Percentiles rank a stretch among this genome's conserved stretches.
These are phyloP conservation scores for Hymenotorrendiella dingleyae DNA, from an alignment of 2,329 filamentous ascomycete species.

Conservation along the genomic window DNA sequence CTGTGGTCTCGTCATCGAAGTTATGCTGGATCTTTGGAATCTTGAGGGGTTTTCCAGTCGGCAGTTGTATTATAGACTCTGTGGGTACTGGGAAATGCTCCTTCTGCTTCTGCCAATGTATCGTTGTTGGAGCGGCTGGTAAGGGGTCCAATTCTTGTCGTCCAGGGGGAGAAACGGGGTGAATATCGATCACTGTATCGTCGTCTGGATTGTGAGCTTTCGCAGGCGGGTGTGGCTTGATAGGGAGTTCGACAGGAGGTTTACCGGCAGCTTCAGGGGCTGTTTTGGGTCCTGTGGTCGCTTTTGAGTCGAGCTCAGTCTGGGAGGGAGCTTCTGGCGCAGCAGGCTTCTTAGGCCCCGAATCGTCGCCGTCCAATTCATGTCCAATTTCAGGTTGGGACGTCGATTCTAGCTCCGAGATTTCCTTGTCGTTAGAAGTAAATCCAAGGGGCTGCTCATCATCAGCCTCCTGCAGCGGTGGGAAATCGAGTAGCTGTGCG, in stretches of 20 bases:
- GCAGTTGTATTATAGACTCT: slow-evolving; percentile 68
- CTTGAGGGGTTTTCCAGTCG: slow-evolving; percentile 60
- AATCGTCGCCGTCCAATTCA: too few species aligned
- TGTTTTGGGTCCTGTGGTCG: slow-evolving; percentile 1
- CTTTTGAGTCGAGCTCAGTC: not conserved
- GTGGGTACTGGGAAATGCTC: slow-evolving; percentile 74
- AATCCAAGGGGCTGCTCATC: not conserved
- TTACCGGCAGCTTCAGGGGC: slow-evolving; percentile 8
- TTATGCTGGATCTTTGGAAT: slow-evolving; percentile 73
- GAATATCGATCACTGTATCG: slow-evolving; percentile 17
- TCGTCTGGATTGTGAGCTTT: slow-evolving; percentile 9
- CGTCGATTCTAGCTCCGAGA: not conserved
- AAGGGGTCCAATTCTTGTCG: slow-evolving; percentile 21
- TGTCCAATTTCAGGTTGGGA: not conserved
- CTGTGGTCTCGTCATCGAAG: slow-evolving; percentile 61
- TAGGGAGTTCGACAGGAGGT: slow-evolving; percentile 23
- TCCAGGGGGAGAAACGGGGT: slow-evolving; percentile 25
- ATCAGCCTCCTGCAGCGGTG: not conserved
- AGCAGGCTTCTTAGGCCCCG: not conserved
- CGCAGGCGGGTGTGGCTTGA: slow-evolving; percentile 17
- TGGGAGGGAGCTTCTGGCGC: not conserved
- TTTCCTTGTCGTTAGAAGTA: not conserved
- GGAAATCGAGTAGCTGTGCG: not conserved
- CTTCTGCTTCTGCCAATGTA: slow-evolving; percentile 68
- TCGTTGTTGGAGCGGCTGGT: slow-evolving; percentile 20